Evolutionary conservation across 2,329 filamentous ascomycete genomes (phyloP), one percentile per base, ranked within the genome.

Genomic region (Scytalidium sp.): DNA sequence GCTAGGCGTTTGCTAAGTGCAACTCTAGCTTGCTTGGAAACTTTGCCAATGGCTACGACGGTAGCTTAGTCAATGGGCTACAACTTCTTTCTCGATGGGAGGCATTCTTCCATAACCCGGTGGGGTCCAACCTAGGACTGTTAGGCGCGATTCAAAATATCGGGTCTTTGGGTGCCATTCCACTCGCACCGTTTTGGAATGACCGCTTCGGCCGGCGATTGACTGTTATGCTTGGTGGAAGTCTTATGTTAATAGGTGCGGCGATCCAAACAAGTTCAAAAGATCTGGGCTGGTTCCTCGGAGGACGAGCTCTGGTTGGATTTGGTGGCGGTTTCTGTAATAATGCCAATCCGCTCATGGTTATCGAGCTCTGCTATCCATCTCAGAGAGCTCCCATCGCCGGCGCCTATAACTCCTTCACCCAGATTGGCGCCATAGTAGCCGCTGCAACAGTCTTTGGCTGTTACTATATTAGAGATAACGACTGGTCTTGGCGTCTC

Each of bases 81-180:
- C 25, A 27, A 27, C 25, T 27, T 27, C 25, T 27, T 27, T 27
- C 25, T 27, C 25, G 13, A 27, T 27, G 25, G 25, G 25, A 27
- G 25, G 13, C 7, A 13, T 27, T 27, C 13, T 27, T 27, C 25
- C 7, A 27, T 27, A 27, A 70, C 36, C 72, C 72, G 1, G 67
- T 61, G 19, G 67, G 67, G 15, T 58, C 63, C 6, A 27, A 13
- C 25, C 61, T 66, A 11, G 71, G 72, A n/a, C 62, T 74, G 3
- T 63, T 75, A 36, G 72, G 68, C 50, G 71, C 70, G 2, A 69
- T 70, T 56, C 71, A 72, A 53, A 68, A 68, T 2, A 63, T 75
- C 41, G 72, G 72, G 3, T 69, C 69, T 2, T 56, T 72, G n/a
- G 67, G 70, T 59, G 65, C 70, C 10, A 62, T 74, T 45, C 70